Base-by-base conservation (phyloP, 169 alveolate genomes). In the Plasmodium gonderi region DNA sequence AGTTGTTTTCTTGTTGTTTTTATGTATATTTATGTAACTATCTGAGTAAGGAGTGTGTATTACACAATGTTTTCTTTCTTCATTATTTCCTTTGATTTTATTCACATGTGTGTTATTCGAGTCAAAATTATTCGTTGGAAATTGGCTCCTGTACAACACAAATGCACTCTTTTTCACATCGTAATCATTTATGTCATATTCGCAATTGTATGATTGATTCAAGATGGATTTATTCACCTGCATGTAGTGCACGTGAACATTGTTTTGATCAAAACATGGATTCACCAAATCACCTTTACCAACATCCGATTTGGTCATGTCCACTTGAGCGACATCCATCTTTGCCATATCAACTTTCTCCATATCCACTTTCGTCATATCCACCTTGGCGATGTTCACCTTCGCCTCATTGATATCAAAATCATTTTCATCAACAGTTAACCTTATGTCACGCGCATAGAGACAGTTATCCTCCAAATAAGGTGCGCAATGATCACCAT, bases 31-130 rank as follows among this genome's bases (percentile, higher is more conserved):
- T 60, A 51, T 75, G 33, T 49, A 85, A 75, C 79, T 60, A 49
- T 85, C 77, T 1, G 87, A 49, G 79, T 54, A 38, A 17, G 92
- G 77, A 33, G 64, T 6, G 42, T 69, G 40, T 17, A 40, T 69
- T n/a, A 69, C 54, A 1, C 54, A 17, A 47, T 82, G 51, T 6
- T 69, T 82, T 33, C 68, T 38, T 36, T 82, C 82, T 20, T 69
- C 82, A 82, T 31, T 47, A 72, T 83, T 83, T 23, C 64, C 54
- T 17, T 11, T 11, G 23, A 67, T 0, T 82, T 44, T 69, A 44
- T 72, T 83, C 17, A 36, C 42, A 40, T 83, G 40, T 14, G 49
- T 44, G 42, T 83, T 83, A 83, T 83, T 72, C n/a, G 83, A 72
- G 45, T 47, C 51, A 17, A 83, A 45, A 23, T 44, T 72, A 14